phyloP scores from a whole-genome alignment of 257 asterid species.

The Nicotiana benthamiana region DNA sequence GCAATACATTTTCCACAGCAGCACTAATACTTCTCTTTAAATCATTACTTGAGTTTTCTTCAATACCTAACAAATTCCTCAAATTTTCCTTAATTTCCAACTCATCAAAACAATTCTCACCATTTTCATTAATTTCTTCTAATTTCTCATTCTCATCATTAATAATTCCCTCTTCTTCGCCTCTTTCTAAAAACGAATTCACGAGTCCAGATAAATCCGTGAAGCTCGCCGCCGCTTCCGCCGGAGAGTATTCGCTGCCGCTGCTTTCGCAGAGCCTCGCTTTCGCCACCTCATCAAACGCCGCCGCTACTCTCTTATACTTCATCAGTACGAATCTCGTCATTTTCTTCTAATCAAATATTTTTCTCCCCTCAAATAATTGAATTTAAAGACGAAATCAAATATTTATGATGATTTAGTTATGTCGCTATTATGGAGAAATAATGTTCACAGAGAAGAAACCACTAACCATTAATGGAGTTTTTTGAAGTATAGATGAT shows the following conservation, averaged over 20 bases:
- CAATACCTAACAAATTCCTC: conserved; percentile 9
- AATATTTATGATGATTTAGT: background rate
- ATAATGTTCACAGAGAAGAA: background rate
- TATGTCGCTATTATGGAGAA: conserved; percentile 1
- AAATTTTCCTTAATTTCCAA: conserved; percentile 6
- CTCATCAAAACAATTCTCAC: conserved; percentile 11
- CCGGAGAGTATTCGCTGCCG: conserved; percentile 73
- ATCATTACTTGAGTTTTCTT: background rate
- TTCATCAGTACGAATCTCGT: conserved; percentile 33
- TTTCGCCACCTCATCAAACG: conserved; percentile 53
- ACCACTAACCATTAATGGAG: background rate
- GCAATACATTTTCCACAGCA: conserved; percentile 14
- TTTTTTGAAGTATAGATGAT: background rate
- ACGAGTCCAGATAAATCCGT: conserved; percentile 54
- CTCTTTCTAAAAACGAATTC: conserved; percentile 58
- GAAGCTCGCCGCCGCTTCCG: conserved; percentile 4
- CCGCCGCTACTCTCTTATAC: conserved; percentile 52
- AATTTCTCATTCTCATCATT: conserved; percentile 1
- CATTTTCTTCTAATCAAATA: conserved; percentile 14
- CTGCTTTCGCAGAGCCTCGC: conserved; percentile 51
- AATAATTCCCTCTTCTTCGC: background rate
- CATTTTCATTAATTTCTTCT: background rate
- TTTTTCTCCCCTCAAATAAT: background rate
- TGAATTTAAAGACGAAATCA: background rate
- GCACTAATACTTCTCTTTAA: conserved; percentile 5